Evolutionary conservation across 2,329 filamentous ascomycete species (phyloP).

Genomic region (Apiospora phragmitis): DNA sequence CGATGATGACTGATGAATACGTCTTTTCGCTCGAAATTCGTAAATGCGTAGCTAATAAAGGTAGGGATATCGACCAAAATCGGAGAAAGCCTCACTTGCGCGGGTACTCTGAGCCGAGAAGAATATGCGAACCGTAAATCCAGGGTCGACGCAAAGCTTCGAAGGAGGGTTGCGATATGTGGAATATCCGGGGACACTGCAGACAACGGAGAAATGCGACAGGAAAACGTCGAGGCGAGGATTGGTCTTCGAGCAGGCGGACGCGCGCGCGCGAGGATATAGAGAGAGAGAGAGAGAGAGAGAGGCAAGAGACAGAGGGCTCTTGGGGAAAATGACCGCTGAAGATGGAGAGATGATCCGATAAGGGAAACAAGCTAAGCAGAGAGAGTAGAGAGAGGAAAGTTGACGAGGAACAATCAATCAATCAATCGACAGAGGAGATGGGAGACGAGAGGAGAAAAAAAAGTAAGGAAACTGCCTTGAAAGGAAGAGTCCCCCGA

Average conservation of each 20-base stretch:
- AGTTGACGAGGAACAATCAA: conserved; percentile 20
- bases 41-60: not conserved
- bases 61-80: conserved; percentile 1
- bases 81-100: conserved; percentile 6
- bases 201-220: not conserved
- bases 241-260: not conserved
- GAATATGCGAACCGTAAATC: not conserved
- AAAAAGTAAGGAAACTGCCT: conserved; percentile 41
- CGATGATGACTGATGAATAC: conserved; percentile 3
- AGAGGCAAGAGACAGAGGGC: not conserved
- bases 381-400: conserved; percentile 19
- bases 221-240: not conserved
- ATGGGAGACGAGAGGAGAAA: conserved; percentile 25
- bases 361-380: conserved; percentile 20
- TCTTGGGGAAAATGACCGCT: conserved; percentile 1
- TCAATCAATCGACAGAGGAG: conserved; percentile 25
- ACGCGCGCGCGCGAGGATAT: not conserved
- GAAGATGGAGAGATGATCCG: conserved; percentile 12
- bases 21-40: conserved; percentile 7
- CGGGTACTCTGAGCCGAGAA: not conserved
- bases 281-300: not conserved
- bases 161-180: conserved; percentile 6
- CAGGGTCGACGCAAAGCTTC: not conserved
- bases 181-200: not conserved
- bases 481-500: conserved; percentile 40